A percentile compares a stretch with the other conserved stretches of the same genome.
Evolutionary conservation across 2,329 filamentous ascomycete genomes (phyloP).

Genomic region (Capronia coronata): DNA sequence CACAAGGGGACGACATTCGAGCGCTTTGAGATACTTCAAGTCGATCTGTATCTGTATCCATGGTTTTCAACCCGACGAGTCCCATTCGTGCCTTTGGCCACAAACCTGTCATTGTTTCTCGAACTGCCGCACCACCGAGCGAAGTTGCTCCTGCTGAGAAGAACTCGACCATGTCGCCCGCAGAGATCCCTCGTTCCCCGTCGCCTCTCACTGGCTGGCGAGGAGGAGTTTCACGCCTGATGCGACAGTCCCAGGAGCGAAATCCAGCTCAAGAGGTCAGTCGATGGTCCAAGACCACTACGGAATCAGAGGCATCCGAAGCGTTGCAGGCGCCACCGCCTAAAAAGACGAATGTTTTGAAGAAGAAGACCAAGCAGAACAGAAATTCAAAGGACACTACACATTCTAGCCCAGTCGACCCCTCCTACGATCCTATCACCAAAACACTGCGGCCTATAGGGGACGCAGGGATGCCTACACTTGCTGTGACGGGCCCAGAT

Average conservation of each 20-base stretch:
- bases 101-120: conserved; percentile 9
- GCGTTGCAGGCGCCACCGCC: conserved; percentile 1
- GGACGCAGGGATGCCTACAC: conserved; percentile 7
- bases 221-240: conserved; percentile 9
- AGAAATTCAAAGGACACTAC: conserved; percentile 15
- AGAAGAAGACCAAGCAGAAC: conserved; percentile 13
- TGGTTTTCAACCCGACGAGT: conserved; percentile 21
- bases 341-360: conserved; percentile 10
- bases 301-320: conserved; percentile 21
- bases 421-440: conserved; percentile 17
- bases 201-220: conserved; percentile 12
- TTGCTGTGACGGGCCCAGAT: conserved; percentile 9
- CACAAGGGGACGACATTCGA: neutral
- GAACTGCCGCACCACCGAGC: neutral
- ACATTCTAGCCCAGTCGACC: conserved; percentile 19
- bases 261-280: conserved; percentile 16
- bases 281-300: conserved; percentile 24
- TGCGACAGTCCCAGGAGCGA: conserved; percentile 10
- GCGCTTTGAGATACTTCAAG: conserved; percentile 2
- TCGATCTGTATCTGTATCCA: neutral
- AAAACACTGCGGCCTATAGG: conserved; percentile 9
- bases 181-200: neutral
- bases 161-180: conserved; percentile 5
- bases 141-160: neutral
- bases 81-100: conserved; percentile 17